Base-by-base conservation (phyloP, 2,329 filamentous ascomycete genomes). In the Madurella fahalii region DNA sequence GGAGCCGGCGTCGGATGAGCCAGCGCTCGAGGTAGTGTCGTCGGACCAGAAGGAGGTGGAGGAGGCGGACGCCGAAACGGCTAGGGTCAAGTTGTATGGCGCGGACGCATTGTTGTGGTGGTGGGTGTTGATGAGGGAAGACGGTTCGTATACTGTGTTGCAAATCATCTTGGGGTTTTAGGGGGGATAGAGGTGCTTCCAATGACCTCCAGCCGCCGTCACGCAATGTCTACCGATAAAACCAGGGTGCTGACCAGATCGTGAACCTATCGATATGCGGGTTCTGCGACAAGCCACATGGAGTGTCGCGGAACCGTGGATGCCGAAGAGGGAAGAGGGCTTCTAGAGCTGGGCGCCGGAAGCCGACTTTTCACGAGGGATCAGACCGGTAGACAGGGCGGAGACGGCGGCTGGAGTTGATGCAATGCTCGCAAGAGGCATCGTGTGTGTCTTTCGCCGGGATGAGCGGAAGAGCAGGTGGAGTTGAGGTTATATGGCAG, bases 21-120 rank as follows among this genome's bases (percentile, higher is more conserved):
- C 78, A 57, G 82, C 78, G 52, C 85, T 85, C 60, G 80, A 71
- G 52, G 83, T 84, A 40, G 85, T 84, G 57, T 86, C 85, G 64
- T 87, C 83, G 51, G 90, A 94, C 78, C 90, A 94, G 64, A 90
- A 79, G 34, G 89, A 94, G 53, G 84, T 82, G 54, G 86, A 82
- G 17, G 88, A 91, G 53, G 87, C 87, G 31, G 89, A 90, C 55
- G 87, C 83, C 63, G 87, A 89, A 53, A 86, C 86, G 67, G 85
- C 83, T 77, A 90, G 74, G 41, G 86, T 85, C 56, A 84, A 81
- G 68, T 81, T 82, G 72, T 90, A 92, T 61, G 84, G 81, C 57
- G 74, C 74, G n/a, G n/a, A n/a, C n/a, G n/a, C n/a, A n/a, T n/a
- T n/a, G n/a, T n/a, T n/a, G 75, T 80, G 77, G 69, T 69, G 74